phyloP scores from a whole-genome alignment of 2,329 filamentous ascomycete genomes.

The Arthrobotrys conoides region DNA sequence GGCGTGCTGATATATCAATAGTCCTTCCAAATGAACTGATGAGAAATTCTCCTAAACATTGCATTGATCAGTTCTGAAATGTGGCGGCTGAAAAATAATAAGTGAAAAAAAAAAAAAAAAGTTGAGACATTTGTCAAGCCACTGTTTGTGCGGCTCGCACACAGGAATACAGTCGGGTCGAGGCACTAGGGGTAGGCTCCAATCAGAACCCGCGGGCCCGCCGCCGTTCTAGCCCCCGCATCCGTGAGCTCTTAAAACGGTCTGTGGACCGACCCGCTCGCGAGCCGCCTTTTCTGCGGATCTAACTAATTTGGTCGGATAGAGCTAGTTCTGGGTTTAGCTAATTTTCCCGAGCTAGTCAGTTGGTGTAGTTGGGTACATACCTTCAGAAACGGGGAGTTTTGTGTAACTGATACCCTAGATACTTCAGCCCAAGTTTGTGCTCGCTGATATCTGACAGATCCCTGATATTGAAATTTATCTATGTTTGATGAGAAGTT shows the following conservation, averaged over 20 bases:
- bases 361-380: not conserved
- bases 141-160: not conserved
- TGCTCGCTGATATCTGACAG: not conserved
- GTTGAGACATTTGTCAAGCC: not conserved
- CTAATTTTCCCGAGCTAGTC: not conserved
- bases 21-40: not conserved
- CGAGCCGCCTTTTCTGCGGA: not conserved
- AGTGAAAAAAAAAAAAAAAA: no score
- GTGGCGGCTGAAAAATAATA: not conserved
- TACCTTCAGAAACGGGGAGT: not conserved
- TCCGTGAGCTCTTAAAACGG: not conserved
- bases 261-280: conserved; percentile 2
- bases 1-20: not conserved
- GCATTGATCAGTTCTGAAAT: not conserved
- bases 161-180: not conserved
- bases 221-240: not conserved
- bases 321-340: not conserved
- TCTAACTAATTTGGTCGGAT: not conserved
- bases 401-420: not conserved
- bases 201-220: not conserved
- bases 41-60: not conserved
- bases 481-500: no score
- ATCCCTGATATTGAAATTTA: no score
- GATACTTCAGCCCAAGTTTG: not conserved
- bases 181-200: not conserved